A percentile compares a stretch with the other conserved stretches of the same genome.
phyloP scores from a whole-genome alignment of 768 basidiomycete species.

The Coprinopsis strossmayeri region DNA sequence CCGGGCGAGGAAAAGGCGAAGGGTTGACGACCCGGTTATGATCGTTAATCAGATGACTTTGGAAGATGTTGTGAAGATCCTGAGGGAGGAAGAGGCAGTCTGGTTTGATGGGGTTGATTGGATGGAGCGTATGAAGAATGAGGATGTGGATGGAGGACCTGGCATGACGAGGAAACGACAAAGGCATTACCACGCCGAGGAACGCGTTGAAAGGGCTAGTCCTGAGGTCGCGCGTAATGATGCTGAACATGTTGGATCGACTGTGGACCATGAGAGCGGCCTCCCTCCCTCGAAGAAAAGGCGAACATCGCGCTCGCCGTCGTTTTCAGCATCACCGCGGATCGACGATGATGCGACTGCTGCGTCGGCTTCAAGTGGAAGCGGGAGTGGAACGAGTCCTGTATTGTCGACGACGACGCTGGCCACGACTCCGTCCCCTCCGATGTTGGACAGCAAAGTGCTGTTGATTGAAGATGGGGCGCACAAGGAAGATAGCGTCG shows the following conservation, averaged over 20 bases:
- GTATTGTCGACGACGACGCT: constrained; percentile 69
- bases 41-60: constrained; percentile 47
- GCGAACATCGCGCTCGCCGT: too few relatives aligned
- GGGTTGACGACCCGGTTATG: constrained; percentile 47
- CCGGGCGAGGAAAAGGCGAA: background rate
- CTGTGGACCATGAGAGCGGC: background rate
- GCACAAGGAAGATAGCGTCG: background rate
- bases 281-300: background rate
- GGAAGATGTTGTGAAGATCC: constrained; percentile 52
- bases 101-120: constrained; percentile 77
- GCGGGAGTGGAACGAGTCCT: constrained; percentile 52
- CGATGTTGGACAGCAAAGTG: constrained; percentile 34
- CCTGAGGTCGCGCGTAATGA: constrained; percentile 24
- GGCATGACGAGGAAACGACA: constrained; percentile 14
- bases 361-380: constrained; percentile 15
- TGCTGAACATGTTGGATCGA: background rate
- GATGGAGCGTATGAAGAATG: constrained; percentile 43
- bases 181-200: constrained; percentile 12
- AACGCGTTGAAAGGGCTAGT: constrained; percentile 25
- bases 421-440: constrained; percentile 74
- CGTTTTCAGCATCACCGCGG: constrained; percentile 11
- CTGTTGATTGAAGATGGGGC: constrained; percentile 25
- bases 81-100: constrained; percentile 55
- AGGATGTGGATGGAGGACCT: constrained; percentile 17
- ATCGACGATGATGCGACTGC: background rate